These are phyloP conservation scores for Gossypium stocksii DNA, from an alignment of 345 rosid genomes.

Conservation along the genomic window DNA sequence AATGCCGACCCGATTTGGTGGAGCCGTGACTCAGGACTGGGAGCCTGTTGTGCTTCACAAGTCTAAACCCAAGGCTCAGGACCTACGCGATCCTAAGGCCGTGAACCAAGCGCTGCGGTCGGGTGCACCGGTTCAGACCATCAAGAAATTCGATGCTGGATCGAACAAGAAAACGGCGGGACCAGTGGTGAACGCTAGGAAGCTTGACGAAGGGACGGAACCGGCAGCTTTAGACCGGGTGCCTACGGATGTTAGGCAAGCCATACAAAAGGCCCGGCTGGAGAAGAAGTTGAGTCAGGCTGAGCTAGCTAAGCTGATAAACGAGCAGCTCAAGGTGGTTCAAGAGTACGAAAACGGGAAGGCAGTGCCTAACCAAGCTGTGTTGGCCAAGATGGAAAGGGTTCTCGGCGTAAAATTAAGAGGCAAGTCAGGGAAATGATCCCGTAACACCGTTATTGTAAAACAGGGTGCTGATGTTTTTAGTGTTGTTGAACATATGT, in stretches of 20 bases:
- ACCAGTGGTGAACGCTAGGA: conserved; percentile 43
- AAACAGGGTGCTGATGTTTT: background rate
- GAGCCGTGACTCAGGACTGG: conserved; percentile 72
- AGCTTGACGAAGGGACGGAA: conserved; percentile 64
- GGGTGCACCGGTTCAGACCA: conserved; percentile 56
- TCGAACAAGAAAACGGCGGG: conserved; percentile 57
- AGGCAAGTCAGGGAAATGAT: conserved; percentile 47
- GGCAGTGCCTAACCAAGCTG: conserved; percentile 68
- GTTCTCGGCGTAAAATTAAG: conserved; percentile 73
- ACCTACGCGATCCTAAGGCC: conserved; percentile 61
- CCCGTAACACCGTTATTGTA: background rate
- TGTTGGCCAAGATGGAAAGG: conserved; percentile 79
- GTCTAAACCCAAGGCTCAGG: conserved; percentile 47
- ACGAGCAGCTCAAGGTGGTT: conserved; percentile 71
- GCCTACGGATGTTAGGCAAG: conserved; percentile 52
- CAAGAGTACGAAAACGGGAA: conserved; percentile 89
- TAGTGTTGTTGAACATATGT: background rate
- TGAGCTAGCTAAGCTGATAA: conserved; percentile 71
- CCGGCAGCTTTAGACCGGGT: conserved; percentile 59
- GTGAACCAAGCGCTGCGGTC: conserved; percentile 64
- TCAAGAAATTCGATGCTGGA: conserved; percentile 64
- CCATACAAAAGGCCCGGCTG: conserved; percentile 61
- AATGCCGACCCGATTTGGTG: conserved; percentile 69
- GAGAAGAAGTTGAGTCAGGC: conserved; percentile 82
- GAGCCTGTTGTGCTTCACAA: conserved; percentile 75